Base-by-base conservation (phyloP, 106 monocot genomes). In the Gastrodia elata region DNA sequence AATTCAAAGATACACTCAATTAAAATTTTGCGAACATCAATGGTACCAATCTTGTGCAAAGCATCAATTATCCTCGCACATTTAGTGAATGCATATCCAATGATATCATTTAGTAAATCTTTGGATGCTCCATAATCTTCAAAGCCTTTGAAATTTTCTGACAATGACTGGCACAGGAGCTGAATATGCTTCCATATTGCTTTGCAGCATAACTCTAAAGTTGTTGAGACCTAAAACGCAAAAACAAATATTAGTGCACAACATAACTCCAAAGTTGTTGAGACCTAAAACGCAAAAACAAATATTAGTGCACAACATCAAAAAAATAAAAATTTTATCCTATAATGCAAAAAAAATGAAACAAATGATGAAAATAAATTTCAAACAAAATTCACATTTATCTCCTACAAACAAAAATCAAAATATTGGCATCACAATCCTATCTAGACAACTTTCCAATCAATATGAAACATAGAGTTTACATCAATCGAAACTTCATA, bases 211-310 rank as follows among this genome's bases (percentile, higher is more conserved):
- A 86, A 34, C 34, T 79, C 36, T 64, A 86, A 72, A 37, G 74
- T 79, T 67, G 70, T 42, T 67, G 86, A 70, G 34, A 76, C 86
- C 89, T 89, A 61, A 73, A 64, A 81, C 41, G 30, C n/a, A n/a
- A n/a, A n/a, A n/a, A n/a, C n/a, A n/a, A n/a, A 83, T 79, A 89
- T 65, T 38, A 65, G 41, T 86, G 74, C 64, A 67, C 83, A 83
- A 30, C 83, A 81, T 18, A 86, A 34, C 34, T 79, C 36, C 68
- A 86, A 72, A 37, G 74, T 79, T 67, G 70, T 42, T 67, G 86
- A 70, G 34, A 76, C 86, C 89, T 89, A 61, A 73, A 64, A 81
- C 41, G 30, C n/a, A n/a, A 52, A 68, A 70, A 74, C 68, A 74
- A 37, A 59, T 20, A 20, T 25, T 37, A 61, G 11, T 13, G 32